Base-by-base conservation (phyloP, 805 yeast species). In the Wickerhamiella spandovensis region DNA sequence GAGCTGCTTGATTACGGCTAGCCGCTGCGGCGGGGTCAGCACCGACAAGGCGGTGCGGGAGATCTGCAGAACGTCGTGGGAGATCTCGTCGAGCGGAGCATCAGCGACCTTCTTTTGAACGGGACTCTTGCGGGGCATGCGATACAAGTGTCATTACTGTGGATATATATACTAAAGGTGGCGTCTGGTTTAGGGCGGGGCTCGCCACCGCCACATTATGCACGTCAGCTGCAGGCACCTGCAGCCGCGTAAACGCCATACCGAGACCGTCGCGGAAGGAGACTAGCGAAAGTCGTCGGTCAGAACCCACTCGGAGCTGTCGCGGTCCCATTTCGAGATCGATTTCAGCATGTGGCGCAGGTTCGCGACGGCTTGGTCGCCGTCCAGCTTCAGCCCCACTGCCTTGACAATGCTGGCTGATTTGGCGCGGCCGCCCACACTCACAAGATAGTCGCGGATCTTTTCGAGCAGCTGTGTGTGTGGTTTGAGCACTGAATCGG, bases 301-400 rank as follows among this genome's bases (percentile, higher is more conserved):
- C 15, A 44, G 23, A 5, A 7, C 21, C 46, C 46, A 44, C 17
- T n/a, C 23, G 17, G 17, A 18, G 17, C n/a, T n/a, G 18, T 9
- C n/a, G 15, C 12, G 9, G 13, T 44, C 46, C 88, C 95, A 88
- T 1, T 59, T 64, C 2, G 92, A 84, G 20, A 85, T 75, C 41
- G 77, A 73, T 45, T 77, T 75, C 48, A 88, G 64, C 74, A 88
- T 73, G 0, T 86, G 79, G 42, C 95, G 68, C 3, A 84, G 70
- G 49, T 76, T 68, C 5, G 80, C 69, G 28, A 84, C 76, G 21
- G 79, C 82, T 46, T 74, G 72, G 39, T 76, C 77, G 30, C 74
- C 70, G 7, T 63, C 61, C 0, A 81, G 64, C 49, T 65, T 64
- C 49, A 72, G 53, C 1, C 64, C 62, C 45, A 71, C 61, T n/a